Evolutionary conservation across 257 asterid genomes (phyloP), one percentile per base, ranked within the genome.

Genomic region (Vinca minor): DNA sequence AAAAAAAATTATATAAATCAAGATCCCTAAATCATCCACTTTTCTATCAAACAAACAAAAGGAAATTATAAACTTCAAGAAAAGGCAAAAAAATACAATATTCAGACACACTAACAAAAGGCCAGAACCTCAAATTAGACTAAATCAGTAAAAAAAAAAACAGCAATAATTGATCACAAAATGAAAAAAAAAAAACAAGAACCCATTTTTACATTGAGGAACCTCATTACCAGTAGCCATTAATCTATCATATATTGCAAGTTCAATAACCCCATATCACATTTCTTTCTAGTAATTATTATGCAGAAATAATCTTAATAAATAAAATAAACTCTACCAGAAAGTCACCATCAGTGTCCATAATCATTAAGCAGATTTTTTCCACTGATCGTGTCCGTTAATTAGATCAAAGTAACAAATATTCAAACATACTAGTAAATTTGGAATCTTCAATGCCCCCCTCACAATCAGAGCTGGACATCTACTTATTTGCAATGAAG

Each of bases 401-500:
- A n/a, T n/a, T n/a, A n/a, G n/a, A n/a, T n/a, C n/a, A n/a, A n/a
- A n/a, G n/a, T n/a, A n/a, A n/a, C n/a, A n/a, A n/a, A n/a, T n/a
- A n/a, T n/a, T n/a, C n/a, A n/a, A n/a, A n/a, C n/a, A n/a, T n/a
- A n/a, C n/a, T n/a, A n/a, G n/a, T n/a, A n/a, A n/a, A n/a, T n/a
- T n/a, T n/a, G n/a, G n/a, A n/a, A n/a, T n/a, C n/a, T n/a, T n/a
- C n/a, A n/a, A n/a, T n/a, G n/a, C n/a, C n/a, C n/a, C n/a, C n/a
- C n/a, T n/a, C n/a, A n/a, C n/a, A n/a, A n/a, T n/a, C n/a, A n/a
- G n/a, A n/a, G n/a, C n/a, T n/a, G n/a, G n/a, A n/a, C n/a, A n/a
- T n/a, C n/a, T n/a, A 60, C 20, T 44, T 74, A 71, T 89, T 89
- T 52, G 87, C n/a, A 78, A 63, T 81, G 93, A 20, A 89, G 89